phyloP scores from a whole-genome alignment of 192 early-diverging fungal species.

The Obelidium mucronatum region DNA sequence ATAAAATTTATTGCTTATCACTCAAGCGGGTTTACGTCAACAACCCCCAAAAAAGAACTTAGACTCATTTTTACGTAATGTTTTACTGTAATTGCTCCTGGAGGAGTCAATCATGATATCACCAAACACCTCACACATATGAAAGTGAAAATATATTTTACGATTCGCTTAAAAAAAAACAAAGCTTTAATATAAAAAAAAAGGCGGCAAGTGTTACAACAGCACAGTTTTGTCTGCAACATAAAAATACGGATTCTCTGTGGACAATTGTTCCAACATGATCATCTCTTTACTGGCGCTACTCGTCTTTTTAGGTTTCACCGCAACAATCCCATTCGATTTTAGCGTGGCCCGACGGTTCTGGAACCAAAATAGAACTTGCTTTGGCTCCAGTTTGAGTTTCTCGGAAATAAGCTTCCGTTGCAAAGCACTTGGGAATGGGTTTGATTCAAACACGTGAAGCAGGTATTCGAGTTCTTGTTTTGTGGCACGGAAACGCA shows the following conservation, averaged over 20 bases:
- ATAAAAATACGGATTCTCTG: constrained; percentile 12
- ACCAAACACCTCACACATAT: no score
- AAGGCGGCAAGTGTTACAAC: no score
- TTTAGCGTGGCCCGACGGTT: constrained; percentile 70
- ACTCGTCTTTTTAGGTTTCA: constrained; percentile 19
- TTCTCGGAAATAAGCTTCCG: constrained; percentile 78
- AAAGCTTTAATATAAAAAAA: not conserved
- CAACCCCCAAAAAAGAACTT: no score
- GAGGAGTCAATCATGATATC: no score
- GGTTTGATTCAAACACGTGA: constrained; percentile 78
- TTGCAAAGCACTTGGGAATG: constrained; percentile 88
- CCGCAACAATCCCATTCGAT: constrained; percentile 20
- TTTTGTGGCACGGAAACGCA: constrained; percentile 28
- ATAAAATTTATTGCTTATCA: no score
- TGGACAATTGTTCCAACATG: not conserved
- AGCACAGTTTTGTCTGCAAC: not conserved
- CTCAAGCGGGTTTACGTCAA: no score
- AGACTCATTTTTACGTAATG: no score
- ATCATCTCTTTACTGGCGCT: not conserved
- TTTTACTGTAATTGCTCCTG: no score
- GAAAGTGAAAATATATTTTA: no score
- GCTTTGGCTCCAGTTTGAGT: constrained; percentile 87
- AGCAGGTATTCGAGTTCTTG: constrained; percentile 72
- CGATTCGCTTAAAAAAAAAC: no score
- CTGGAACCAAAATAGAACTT: constrained; percentile 98